Base-by-base conservation (phyloP, 352 stramenopile species). In the Phytophthora pinifolia region DNA sequence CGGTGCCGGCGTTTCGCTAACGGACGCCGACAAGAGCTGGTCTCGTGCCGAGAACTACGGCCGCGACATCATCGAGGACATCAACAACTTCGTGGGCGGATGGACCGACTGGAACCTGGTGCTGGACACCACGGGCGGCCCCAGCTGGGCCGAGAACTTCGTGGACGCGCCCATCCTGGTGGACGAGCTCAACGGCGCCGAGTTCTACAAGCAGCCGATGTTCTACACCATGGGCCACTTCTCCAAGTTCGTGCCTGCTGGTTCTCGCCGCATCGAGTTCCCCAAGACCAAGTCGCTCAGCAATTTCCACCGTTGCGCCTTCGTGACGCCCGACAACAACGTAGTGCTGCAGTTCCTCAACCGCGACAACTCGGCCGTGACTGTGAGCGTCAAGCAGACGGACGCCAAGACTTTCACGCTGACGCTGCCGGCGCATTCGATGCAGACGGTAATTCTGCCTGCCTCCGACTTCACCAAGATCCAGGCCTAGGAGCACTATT, bases 81-180 rank as follows among this genome's bases (percentile, higher is more conserved):
- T 93, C 32, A 86, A 85, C 45, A 88, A 74, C 57, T 81, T 75
- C 39, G 75, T 84, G 2, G 44, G 44, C 1, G 80, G 81, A 0
- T 96, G 86, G 83, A 86, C 79, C 20, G 80, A 95, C 63, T 95
- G 86, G 86, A 96, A 96, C 51, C 25, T 96, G 9, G 58, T 84
- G 6, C 70, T 96, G 14, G 67, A 81, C 53, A 76, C 64, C 12
- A 45, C 31, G 0, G 74, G 74, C 3, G 86, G 86, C 3, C 86
- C 85, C 2, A 96, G 93, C 55, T 89, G 88, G 76, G 70, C 76
- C 1, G 42, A 62, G 34, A 91, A 91, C 67, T 65, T 69, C 18
- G 79, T 87, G 9, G 82, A 92, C 46, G 65, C 78, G 12, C 71
- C 77, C 4, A 79, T 88, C 34, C 43, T 88, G 9, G 63, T 82